Percentiles rank a stretch among this genome's conserved stretches.
Conservation (phyloP, 495 filamentous ascomycete species). For the Penicillium flavigenum region DNA sequence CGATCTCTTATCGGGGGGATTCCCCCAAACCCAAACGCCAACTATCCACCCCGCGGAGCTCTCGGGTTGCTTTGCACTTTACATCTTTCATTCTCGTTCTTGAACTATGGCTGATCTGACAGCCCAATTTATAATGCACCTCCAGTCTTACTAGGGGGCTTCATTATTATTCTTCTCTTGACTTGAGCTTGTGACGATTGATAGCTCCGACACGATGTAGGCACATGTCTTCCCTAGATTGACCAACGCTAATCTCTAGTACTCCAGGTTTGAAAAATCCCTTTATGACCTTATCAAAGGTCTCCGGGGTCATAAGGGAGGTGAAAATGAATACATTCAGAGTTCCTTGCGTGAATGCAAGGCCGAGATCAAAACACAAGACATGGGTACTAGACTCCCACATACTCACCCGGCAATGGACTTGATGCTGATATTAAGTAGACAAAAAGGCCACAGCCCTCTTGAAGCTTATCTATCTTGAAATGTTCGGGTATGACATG, state of each 20-base stretch:
- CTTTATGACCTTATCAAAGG: slow-evolving; percentile 98
- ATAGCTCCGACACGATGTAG: slow-evolving; percentile 12
- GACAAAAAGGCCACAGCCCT: slow-evolving; percentile 95
- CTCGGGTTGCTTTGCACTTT: slow-evolving; percentile 4
- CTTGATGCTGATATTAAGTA: slow-evolving; percentile 37
- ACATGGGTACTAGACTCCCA: slow-evolving; percentile 66
- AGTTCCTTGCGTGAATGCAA: slow-evolving; percentile 91
- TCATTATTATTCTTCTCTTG: not conserved
- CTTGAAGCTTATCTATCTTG: slow-evolving; percentile 91
- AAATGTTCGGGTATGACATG: slow-evolving; percentile 99
- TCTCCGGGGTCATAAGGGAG: slow-evolving; percentile 88
- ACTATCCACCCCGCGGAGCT: slow-evolving; percentile 17
- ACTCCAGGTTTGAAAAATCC: slow-evolving; percentile 91
- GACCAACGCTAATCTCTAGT: slow-evolving; percentile 7
- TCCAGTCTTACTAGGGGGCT: not conserved
- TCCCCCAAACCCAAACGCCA: slow-evolving; percentile 4
- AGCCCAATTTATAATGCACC: not conserved
- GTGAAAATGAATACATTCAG: slow-evolving; percentile 90
- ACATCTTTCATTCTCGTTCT: not conserved
- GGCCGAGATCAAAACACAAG: slow-evolving; percentile 80
- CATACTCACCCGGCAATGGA: not conserved
- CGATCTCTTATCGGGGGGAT: slow-evolving; percentile 25
- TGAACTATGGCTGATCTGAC: not conserved
- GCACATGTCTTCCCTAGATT: slow-evolving; percentile 9
- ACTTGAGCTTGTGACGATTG: not conserved